Evolutionary conservation across 2,329 filamentous ascomycete species (phyloP).

Genomic region (Hirsutella rhossiliensis): DNA sequence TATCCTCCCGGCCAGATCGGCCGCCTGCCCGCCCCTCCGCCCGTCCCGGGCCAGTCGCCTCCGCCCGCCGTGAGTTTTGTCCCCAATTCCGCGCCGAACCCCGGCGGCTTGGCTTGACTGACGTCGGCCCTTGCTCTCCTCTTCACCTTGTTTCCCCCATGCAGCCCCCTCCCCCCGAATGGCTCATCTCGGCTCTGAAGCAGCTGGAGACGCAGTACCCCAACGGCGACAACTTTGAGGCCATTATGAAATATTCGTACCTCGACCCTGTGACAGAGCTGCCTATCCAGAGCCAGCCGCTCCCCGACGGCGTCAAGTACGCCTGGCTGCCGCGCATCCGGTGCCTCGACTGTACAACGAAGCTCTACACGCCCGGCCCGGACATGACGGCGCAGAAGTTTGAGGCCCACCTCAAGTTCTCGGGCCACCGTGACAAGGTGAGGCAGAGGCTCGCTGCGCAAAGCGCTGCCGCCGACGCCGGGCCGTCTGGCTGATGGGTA

Average conservation of each 20-base stretch:
- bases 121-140: constrained; percentile 3
- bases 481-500: constrained; percentile 1
- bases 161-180: constrained; percentile 74
- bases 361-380: constrained; percentile 84
- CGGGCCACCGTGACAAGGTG: constrained; percentile 63
- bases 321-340: constrained; percentile 82
- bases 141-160: constrained; percentile 4
- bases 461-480: constrained; percentile 8
- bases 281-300: constrained; percentile 44
- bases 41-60: constrained; percentile 40
- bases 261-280: constrained; percentile 61
- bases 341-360: constrained; percentile 86
- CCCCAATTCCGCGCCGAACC: not conserved
- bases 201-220: constrained; percentile 61
- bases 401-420: constrained; percentile 82
- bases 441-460: constrained; percentile 17
- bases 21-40: constrained; percentile 55
- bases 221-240: constrained; percentile 68
- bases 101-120: not conserved
- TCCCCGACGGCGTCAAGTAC: constrained; percentile 56
- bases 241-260: constrained; percentile 79
- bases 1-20: constrained; percentile 46
- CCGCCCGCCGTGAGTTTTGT: constrained; percentile 46
- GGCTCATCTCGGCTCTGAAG: constrained; percentile 67
- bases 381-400: constrained; percentile 82